Evolutionary conservation across 768 basidiomycete genomes (phyloP).

Genomic region (Amanita thiersii): DNA sequence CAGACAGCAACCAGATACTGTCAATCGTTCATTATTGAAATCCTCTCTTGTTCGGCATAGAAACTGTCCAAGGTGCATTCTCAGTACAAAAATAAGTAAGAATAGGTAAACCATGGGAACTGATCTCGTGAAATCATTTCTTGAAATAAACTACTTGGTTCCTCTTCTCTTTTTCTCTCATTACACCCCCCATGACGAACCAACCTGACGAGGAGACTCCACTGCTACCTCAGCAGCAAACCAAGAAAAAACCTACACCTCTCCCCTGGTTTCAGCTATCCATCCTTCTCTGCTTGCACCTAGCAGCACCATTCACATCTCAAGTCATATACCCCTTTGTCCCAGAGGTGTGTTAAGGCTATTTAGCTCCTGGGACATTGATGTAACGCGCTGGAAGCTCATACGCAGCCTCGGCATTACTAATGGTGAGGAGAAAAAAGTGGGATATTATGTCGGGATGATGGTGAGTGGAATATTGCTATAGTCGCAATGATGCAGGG

Average conservation of each 20-base stretch:
- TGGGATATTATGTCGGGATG: conserved; percentile 75
- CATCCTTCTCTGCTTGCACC: conserved; percentile 64
- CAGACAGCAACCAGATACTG: no score
- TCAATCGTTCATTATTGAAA: no score
- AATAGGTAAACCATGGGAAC: no score
- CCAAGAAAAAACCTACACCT: conserved; percentile 35
- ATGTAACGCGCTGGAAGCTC: not conserved
- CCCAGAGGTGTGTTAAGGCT: conserved; percentile 43
- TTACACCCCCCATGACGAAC: conserved; percentile 14
- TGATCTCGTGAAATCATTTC: no score
- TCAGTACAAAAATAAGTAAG: no score
- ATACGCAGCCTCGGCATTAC: conserved; percentile 56
- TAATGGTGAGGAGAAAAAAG: conserved; percentile 58
- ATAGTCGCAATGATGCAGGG: not conserved
- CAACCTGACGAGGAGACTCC: conserved; percentile 57
- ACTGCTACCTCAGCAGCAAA: conserved; percentile 35
- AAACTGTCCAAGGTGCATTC: no score
- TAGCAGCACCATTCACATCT: conserved; percentile 69
- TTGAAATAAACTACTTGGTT: no score
- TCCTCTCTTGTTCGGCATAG: no score
- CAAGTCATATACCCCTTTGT: conserved; percentile 74
- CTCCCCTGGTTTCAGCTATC: conserved; percentile 65
- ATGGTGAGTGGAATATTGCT: conserved; percentile 32
- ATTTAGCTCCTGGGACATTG: not conserved
- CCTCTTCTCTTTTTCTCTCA: not conserved